These are phyloP conservation scores for Wickerhamiella occidentalis DNA, from an alignment of 805 yeast species.

Conservation along the genomic window DNA sequence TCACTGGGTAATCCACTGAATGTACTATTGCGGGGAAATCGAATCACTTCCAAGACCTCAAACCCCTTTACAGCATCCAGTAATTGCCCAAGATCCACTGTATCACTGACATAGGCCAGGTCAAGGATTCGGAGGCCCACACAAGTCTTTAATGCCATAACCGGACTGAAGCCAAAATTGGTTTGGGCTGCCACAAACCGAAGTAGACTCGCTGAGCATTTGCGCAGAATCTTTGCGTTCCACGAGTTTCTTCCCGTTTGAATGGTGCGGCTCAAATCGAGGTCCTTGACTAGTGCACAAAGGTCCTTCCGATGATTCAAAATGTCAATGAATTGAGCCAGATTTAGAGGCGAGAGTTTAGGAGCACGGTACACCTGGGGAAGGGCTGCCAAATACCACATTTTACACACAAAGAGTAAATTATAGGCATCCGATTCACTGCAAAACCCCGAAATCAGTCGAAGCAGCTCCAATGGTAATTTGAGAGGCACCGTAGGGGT, in stretches of 20 bases:
- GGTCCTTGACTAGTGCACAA: slow-evolving; percentile 47
- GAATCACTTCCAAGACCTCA: slow-evolving; percentile 52
- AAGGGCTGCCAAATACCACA: slow-evolving; percentile 48
- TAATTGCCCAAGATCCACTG: slow-evolving; percentile 69
- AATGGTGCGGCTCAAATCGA: slow-evolving; percentile 68
- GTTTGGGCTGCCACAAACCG: slow-evolving; percentile 86
- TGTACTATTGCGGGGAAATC: slow-evolving; percentile 82
- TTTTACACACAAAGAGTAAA: slow-evolving; percentile 46
- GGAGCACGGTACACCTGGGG: slow-evolving; percentile 60
- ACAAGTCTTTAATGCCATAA: slow-evolving; percentile 70
- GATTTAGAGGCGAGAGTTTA: slow-evolving; percentile 50
- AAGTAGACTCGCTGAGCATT: slow-evolving; percentile 56
- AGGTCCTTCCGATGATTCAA: slow-evolving; percentile 34
- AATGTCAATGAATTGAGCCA: slow-evolving; percentile 58
- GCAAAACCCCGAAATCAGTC: slow-evolving; percentile 28
- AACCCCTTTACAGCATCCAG: slow-evolving; percentile 60
- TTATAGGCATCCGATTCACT: slow-evolving; percentile 28
- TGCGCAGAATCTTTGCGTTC: slow-evolving; percentile 67
- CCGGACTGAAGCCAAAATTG: slow-evolving; percentile 83
- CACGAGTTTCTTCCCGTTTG: slow-evolving; percentile 88
- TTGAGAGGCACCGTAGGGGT: slow-evolving; percentile 17
- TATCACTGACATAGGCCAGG: slow-evolving; percentile 77
- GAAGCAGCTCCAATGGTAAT: slow-evolving; percentile 42
- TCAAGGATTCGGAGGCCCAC: slow-evolving; percentile 52
- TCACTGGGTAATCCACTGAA: slow-evolving; percentile 35